Base-by-base conservation (phyloP, 164 flowering plant genomes). In the Akebia trifoliata region DNA sequence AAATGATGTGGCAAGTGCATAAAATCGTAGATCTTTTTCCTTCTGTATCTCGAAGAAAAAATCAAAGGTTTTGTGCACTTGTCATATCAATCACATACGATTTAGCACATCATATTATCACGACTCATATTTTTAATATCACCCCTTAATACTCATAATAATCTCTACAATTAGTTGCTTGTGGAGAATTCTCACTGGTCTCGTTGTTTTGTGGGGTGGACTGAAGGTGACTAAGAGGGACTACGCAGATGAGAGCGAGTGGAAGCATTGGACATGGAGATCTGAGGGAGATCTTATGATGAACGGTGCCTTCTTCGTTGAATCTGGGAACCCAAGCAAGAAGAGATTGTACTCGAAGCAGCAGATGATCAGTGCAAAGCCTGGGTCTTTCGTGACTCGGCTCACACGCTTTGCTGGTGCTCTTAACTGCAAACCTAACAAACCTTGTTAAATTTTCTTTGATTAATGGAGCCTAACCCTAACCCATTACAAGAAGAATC, bases 181-280 rank as follows among this genome's bases (percentile, higher is more conserved):
- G 47, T 44, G 5, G 11, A 20, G 8, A n/a, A 10, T 5, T 17
- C 48, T 44, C 17, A 17, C 3, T 44, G 20, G 4, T 20, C 10
- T 21, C 12, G 28, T 20, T 11, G 29, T 31, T 38, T 18, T 30
- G 26, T 12, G 37, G 20, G 8, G 14, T 46, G 10, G n/a, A n/a
- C n/a, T 49, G 52, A 29, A 85, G 91, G 78, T 84, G 61, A 85
- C 93, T 0, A 83, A 90, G 72, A 84, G 95, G 67, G 83, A 78
- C n/a, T 73, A 76, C 9, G 73, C 85, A 6, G 3, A 52, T 0
- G 65, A 72, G 46, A 38, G 37, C 0, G 72, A 8, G 26, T 86
- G 97, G 94, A 72, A 51, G 62, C 24, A 53, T 0, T 84, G 95
- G 94, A 69, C 60, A 54, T 90, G 96, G 96, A 81, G 70, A 68